A percentile compares a stretch with the other conserved stretches of the same genome.
These are phyloP conservation scores for Tephrocybe sp. DNA, from an alignment of 768 basidiomycete genomes.

Conservation along the genomic window DNA sequence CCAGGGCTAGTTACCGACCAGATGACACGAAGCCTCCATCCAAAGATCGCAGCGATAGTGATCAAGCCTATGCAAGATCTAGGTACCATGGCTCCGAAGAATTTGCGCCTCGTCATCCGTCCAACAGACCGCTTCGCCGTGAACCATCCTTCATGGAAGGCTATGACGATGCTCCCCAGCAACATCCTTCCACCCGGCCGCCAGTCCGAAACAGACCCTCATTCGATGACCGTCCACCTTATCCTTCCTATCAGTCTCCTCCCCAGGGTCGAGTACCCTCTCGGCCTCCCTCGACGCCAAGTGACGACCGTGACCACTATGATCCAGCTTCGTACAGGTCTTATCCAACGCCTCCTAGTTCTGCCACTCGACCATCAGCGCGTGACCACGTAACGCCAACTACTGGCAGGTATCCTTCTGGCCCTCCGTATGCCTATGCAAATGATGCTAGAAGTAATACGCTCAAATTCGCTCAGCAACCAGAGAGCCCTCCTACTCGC, in stretches of 20 bases:
- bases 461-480: conserved; percentile 16
- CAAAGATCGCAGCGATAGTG: conserved; percentile 11
- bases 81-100: conserved; percentile 12
- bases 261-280: conserved; percentile 4
- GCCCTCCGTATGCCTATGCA: conserved; percentile 7
- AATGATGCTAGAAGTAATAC: conserved; percentile 17
- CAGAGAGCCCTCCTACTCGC: conserved; percentile 17
- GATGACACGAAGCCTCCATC: conserved; percentile 7
- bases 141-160: conserved; percentile 20
- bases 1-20: conserved; percentile 8
- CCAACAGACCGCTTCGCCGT: conserved; percentile 9
- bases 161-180: conserved; percentile 12
- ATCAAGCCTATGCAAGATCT: conserved; percentile 7
- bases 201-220: conserved; percentile 23
- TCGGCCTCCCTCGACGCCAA: conserved; percentile 12
- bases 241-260: conserved; percentile 8
- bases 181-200: conserved; percentile 15
- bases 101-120: background rate
- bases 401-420: background rate
- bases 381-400: conserved; percentile 14
- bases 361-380: conserved; percentile 11
- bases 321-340: conserved; percentile 10
- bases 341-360: conserved; percentile 19
- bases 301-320: conserved; percentile 15
- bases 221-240: conserved; percentile 19